phyloP scores from a whole-genome alignment of 2,329 filamentous ascomycete genomes.

The Pseudocercospora musae region DNA sequence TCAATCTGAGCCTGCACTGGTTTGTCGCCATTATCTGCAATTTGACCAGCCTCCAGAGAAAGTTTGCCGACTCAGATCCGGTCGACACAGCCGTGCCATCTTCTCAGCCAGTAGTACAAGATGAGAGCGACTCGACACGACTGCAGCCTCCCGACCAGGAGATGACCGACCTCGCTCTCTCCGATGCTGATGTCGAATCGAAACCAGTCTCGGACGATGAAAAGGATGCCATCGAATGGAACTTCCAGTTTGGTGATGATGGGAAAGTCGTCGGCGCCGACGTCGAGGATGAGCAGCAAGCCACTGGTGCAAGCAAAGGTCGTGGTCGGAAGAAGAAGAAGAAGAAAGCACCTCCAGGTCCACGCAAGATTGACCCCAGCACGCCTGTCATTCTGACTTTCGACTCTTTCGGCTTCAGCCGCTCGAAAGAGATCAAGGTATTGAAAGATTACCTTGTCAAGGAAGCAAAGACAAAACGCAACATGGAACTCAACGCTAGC shows the following conservation, averaged over 20 bases:
- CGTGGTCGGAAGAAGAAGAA: constrained; percentile 21
- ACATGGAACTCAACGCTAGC: constrained; percentile 45
- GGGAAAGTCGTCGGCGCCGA: constrained; percentile 4
- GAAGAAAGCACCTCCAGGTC: constrained; percentile 19
- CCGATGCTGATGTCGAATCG: neutral
- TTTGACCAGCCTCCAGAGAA: constrained; percentile 52
- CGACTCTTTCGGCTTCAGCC: constrained; percentile 72
- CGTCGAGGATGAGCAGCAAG: neutral
- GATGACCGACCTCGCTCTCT: neutral
- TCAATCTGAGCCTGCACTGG: constrained; percentile 86
- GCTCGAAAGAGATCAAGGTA: constrained; percentile 61
- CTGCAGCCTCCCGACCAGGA: neutral
- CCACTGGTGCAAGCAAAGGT: constrained; percentile 3
- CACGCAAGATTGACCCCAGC: constrained; percentile 34
- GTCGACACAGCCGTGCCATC: neutral
- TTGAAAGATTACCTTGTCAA: constrained; percentile 73
- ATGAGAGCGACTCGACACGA: neutral
- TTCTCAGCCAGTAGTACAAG: neutral
- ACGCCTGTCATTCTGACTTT: constrained; percentile 74
- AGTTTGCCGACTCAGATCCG: constrained; percentile 4
- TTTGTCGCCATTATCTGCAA: constrained; percentile 96
- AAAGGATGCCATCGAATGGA: neutral
- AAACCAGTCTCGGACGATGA: neutral
- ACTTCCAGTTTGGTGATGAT: constrained; percentile 17
- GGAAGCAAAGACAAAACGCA: constrained; percentile 67